phyloP scores from a whole-genome alignment of 139 green algal genomes.

The Chlorella sp. region DNA sequence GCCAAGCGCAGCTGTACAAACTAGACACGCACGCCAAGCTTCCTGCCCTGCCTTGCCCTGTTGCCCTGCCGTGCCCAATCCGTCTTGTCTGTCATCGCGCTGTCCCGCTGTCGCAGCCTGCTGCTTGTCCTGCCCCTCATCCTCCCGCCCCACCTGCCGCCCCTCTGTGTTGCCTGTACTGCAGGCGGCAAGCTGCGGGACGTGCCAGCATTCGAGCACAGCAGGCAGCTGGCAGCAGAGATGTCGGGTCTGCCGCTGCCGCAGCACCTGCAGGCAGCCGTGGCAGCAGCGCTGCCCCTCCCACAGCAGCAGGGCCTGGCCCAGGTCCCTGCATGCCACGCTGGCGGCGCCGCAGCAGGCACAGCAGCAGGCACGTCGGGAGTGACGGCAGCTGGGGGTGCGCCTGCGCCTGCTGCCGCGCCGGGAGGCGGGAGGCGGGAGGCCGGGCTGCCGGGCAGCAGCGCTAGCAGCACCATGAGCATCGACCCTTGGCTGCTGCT shows the following conservation, averaged over 20 bases:
- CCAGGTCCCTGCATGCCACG: neutral
- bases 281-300: constrained; percentile 4
- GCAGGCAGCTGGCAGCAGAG: constrained; percentile 10
- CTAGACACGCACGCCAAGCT: neutral
- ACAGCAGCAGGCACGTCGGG: neutral
- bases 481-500: constrained; percentile 22
- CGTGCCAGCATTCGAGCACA: constrained; percentile 21
- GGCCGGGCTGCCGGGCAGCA: neutral
- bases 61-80: neutral
- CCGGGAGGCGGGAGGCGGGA: too few relatives aligned
- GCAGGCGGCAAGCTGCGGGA: constrained; percentile 35
- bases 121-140: too few relatives aligned
- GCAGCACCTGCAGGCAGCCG: neutral
- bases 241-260: neutral
- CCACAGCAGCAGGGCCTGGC: neutral
- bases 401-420: neutral
- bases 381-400: neutral
- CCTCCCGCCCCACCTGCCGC: neutral
- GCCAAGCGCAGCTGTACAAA: too few relatives aligned
- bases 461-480: neutral
- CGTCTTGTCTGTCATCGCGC: too few relatives aligned
- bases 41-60: neutral
- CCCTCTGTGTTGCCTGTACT: neutral
- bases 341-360: neutral
- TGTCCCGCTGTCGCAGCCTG: neutral